Conservation (phyloP, 2,329 filamentous ascomycete genomes). For the Epichloe sibirici region DNA sequence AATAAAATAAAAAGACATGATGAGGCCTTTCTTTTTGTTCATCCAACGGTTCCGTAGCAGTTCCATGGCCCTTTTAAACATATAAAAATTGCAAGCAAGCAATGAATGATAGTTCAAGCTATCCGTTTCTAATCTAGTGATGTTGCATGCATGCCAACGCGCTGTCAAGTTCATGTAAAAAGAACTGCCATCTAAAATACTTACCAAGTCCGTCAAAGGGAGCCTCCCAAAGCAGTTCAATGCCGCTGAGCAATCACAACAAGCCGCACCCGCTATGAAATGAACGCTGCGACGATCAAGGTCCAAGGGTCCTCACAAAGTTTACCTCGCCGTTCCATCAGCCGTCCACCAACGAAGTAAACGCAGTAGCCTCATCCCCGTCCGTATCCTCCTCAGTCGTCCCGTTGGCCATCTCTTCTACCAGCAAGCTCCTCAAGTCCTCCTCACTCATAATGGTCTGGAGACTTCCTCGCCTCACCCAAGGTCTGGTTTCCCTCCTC, state of each 20-base stretch:
- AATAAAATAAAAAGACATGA: too few species aligned
- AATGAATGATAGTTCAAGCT: too few species aligned
- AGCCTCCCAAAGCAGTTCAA: neutral
- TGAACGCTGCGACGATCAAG: neutral
- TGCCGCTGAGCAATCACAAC: neutral
- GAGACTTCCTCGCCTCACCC: slow-evolving; percentile 37
- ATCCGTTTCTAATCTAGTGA: too few species aligned
- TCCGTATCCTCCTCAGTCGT: slow-evolving; percentile 27
- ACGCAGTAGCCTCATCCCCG: slow-evolving; percentile 17
- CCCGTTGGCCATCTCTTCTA: slow-evolving; percentile 21
- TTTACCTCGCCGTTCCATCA: slow-evolving; percentile 7
- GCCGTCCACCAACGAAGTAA: slow-evolving; percentile 15
- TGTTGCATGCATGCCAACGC: too few species aligned
- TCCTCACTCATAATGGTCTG: slow-evolving; percentile 51
- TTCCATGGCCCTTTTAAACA: too few species aligned
- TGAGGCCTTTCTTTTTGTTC: too few species aligned
- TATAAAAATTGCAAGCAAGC: too few species aligned
- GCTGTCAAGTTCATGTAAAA: too few species aligned
- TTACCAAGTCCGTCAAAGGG: too few species aligned
- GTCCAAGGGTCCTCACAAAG: neutral
- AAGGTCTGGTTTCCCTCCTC: slow-evolving; percentile 38
- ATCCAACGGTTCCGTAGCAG: too few species aligned
- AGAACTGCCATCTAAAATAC: too few species aligned
- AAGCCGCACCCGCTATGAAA: neutral
- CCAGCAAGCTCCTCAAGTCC: slow-evolving; percentile 39